Percentiles rank a stretch among this genome's conserved stretches.
Conservation (phyloP, 768 basidiomycete species). For the Tremella yokohamensis region DNA sequence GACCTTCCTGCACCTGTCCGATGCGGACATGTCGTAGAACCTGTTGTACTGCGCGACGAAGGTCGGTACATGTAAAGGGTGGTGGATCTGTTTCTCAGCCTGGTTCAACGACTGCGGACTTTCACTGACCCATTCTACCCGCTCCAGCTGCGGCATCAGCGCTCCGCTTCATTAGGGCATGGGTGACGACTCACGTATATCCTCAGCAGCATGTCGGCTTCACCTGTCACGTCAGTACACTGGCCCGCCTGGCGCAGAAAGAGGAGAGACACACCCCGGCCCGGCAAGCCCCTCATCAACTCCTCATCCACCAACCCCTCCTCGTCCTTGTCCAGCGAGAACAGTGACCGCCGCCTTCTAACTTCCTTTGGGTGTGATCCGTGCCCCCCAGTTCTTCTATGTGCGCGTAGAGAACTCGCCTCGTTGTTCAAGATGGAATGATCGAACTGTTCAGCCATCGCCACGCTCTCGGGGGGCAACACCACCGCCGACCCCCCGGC, state of each 20-base stretch:
- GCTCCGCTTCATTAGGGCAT: too few species aligned
- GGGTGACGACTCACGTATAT: constrained; percentile 1
- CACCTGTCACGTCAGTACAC: too few species aligned
- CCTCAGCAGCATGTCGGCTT: not conserved
- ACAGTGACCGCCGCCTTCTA: too few species aligned
- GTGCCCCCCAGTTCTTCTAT: too few species aligned
- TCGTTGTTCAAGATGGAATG: constrained; percentile 5
- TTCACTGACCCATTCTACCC: constrained; percentile 7
- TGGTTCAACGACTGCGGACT: not conserved
- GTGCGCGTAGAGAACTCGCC: too few species aligned
- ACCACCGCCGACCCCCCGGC: not conserved
- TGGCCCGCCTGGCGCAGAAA: too few species aligned
- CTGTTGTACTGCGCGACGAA: constrained; percentile 21
- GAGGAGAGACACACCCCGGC: not conserved
- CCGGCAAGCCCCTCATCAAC: constrained; percentile 1
- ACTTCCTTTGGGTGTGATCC: too few species aligned
- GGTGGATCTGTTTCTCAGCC: constrained; percentile 14
- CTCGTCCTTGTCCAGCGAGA: constrained; percentile 1
- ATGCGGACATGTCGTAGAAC: constrained; percentile 12
- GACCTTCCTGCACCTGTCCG: constrained; percentile 10
- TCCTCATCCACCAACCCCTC: constrained; percentile 2
- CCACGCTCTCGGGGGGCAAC: constrained; percentile 4
- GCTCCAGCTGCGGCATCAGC: constrained; percentile 2
- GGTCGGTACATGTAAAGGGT: constrained; percentile 19
- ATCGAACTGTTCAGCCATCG: constrained; percentile 7